Percentiles rank a stretch among this genome's conserved stretches.
phyloP scores from a whole-genome alignment of 306 rosid genomes.

The Quercus berberidifolia region DNA sequence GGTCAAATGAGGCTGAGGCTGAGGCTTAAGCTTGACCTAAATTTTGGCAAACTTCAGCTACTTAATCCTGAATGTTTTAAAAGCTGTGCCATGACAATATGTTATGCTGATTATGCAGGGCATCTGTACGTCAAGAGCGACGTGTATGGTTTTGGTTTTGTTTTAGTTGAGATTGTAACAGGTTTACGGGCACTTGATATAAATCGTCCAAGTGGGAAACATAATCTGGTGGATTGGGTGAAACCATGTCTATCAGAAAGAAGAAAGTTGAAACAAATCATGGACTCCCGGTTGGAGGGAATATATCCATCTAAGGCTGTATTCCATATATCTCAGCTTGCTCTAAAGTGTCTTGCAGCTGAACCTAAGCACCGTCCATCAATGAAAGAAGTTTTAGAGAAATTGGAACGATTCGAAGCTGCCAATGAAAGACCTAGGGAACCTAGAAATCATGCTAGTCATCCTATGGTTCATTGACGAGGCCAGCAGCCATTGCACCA shows the following conservation, averaged over 20 bases:
- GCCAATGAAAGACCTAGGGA: conserved; percentile 41
- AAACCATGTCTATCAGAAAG: conserved; percentile 66
- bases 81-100: no score
- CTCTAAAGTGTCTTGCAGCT: conserved; percentile 68
- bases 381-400: conserved; percentile 76
- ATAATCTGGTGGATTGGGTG: conserved; percentile 65
- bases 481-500: conserved; percentile 45
- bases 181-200: conserved; percentile 66
- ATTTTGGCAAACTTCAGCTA: no score
- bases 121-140: conserved; percentile 90
- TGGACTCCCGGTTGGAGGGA: conserved; percentile 69
- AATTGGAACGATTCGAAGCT: conserved; percentile 53
- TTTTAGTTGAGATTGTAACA: conserved; percentile 78
- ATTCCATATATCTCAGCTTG: conserved; percentile 61
- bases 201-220: conserved; percentile 64
- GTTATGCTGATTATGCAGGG: conserved; percentile 34
- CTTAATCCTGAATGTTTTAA: no score
- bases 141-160: conserved; percentile 88
- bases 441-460: conserved; percentile 34
- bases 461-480: conserved; percentile 28
- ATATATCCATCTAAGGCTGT: conserved; percentile 81
- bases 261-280: conserved; percentile 62
- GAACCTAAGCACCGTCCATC: conserved; percentile 78
- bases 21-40: no score
- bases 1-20: no score